Conservation (phyloP, 1,139 yeast species). For the Pichia sp. region DNA sequence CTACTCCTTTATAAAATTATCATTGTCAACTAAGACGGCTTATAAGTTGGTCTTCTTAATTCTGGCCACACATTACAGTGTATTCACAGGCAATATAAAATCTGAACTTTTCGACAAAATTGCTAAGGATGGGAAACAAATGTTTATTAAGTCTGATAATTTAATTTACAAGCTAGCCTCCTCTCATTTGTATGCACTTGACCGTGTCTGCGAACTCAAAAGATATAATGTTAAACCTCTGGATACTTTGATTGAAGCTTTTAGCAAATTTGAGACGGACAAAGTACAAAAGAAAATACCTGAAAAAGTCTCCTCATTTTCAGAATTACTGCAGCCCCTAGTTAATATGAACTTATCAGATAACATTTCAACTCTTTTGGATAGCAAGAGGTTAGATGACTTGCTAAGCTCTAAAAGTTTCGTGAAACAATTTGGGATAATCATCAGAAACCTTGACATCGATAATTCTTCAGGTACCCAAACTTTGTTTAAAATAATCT, state of each 20-base stretch:
- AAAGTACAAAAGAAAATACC: not conserved
- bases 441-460: not conserved
- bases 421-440: not conserved
- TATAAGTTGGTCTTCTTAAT: slow-evolving; percentile 14
- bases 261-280: not conserved
- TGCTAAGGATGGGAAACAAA: slow-evolving; percentile 15
- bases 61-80: slow-evolving; percentile 14
- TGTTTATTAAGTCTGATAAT: slow-evolving; percentile 13
- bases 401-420: not conserved
- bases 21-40: slow-evolving; percentile 15
- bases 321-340: not conserved
- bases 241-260: not conserved
- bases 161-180: slow-evolving; percentile 17
- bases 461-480: not conserved
- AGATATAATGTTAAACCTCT: not conserved
- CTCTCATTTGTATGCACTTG: slow-evolving; percentile 3
- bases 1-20: slow-evolving; percentile 11
- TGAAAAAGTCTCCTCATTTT: not conserved
- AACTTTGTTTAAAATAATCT: not conserved
- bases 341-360: not conserved
- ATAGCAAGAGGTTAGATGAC: not conserved
- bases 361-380: not conserved
- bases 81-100: slow-evolving; percentile 2
- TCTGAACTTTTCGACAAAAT: slow-evolving; percentile 10
- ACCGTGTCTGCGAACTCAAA: not conserved